Base-by-base conservation (phyloP, 192 early-diverging fungal species). In the Backusella australiensis region DNA sequence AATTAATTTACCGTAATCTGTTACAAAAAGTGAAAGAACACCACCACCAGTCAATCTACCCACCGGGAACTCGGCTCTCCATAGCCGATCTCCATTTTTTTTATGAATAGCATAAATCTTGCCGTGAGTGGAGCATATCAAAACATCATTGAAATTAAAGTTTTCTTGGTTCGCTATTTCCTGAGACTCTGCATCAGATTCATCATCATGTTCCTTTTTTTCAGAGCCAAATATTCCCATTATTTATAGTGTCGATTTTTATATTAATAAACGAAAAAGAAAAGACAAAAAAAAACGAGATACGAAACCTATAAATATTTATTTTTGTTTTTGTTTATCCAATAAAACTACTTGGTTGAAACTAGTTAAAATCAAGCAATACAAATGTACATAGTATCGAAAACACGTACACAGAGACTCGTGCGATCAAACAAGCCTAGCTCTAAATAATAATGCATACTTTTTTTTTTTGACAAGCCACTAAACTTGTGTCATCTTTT, bases 61-160 rank as follows among this genome's bases (percentile, higher is more conserved):
- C 26, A 14, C 29, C 41, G 52, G 46, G 41, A 76, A 41, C 8
- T 74, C 36, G 0, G 59, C 38, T 9, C 73, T 68, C 78, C 78
- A 80, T 4, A 76, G 26, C 0, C 69, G 59, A 29, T 23, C 17
- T 0, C 78, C 78, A 53, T 72, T 68, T 21, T 29, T 59, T 66
- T 80, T 80, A 71, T 71, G 56, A 9, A 80, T 52, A 41, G 69
- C 75, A 49, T 76, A 80, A 0, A 80, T 49, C 12, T 70, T 42
- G 12, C 78, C 74, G 34, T 80, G 78, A 6, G 78, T 76, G n/a
- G 74, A 44, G 32, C 75, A 75, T 8, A 76, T 23, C 17, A 80
- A 34, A 3, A 80, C 34, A 23, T 80, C 70, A 26, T 75, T 41
- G 19, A 67, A 19, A 34, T 59, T 65, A 38, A 70, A 76, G 8